phyloP scores from a whole-genome alignment of 2,329 filamentous ascomycete genomes.

The Beauveria varroae region DNA sequence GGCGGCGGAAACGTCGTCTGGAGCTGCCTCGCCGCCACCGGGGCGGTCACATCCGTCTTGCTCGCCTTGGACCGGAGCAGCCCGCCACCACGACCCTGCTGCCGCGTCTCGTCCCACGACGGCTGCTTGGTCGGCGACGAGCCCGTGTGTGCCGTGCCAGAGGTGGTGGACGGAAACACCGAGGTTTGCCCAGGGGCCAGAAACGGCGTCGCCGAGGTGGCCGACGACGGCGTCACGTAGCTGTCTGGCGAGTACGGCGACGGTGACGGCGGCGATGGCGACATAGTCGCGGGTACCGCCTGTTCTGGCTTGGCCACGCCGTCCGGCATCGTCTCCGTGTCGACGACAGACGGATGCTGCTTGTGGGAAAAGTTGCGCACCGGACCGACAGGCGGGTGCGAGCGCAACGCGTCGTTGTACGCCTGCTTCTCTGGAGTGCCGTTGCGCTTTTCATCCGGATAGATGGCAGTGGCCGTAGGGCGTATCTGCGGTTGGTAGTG shows the following conservation, averaged over 20 bases:
- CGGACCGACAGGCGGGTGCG: conserved; percentile 1
- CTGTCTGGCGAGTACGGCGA: conserved; percentile 1
- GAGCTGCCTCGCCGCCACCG: conserved; percentile 8
- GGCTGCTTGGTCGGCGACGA: neutral
- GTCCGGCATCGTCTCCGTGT: neutral
- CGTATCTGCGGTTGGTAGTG: conserved; percentile 6
- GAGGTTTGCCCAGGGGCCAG: neutral
- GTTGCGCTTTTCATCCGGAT: no score
- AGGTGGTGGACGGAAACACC: neutral
- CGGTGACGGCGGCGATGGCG: neutral
- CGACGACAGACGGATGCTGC: neutral
- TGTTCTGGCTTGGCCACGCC: neutral
- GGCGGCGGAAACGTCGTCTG: conserved; percentile 11
- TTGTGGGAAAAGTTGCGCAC: conserved; percentile 10
- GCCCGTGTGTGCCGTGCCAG: neutral
- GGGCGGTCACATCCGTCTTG: conserved; percentile 3
- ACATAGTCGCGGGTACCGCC: neutral
- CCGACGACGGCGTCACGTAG: conserved; percentile 1
- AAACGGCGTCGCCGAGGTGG: conserved; percentile 7
- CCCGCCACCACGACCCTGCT: neutral
- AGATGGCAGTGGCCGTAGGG: no score
- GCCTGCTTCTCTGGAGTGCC: neutral
- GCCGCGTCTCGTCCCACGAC: conserved; percentile 3
- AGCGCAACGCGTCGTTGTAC: conserved; percentile 1
- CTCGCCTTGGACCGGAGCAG: conserved; percentile 9